Conservation (phyloP, 2,329 filamentous ascomycete species). For the Arthrobotrys conoides region DNA sequence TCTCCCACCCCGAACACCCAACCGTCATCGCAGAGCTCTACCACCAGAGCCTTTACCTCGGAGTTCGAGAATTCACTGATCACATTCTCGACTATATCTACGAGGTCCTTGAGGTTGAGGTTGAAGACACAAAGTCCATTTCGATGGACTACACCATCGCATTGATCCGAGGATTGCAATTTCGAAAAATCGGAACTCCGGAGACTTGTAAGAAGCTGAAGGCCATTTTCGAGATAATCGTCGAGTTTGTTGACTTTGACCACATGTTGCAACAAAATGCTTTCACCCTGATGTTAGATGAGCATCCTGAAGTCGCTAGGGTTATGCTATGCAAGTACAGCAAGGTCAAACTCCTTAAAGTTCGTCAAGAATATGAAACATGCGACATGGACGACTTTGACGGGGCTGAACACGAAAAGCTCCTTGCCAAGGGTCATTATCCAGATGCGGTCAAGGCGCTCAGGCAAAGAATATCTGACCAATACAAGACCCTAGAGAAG, state of each 20-base stretch:
- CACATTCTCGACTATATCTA: neutral
- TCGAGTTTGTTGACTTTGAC: constrained; percentile 7
- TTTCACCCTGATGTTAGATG: constrained; percentile 34
- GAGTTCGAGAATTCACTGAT: neutral
- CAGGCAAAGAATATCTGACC: neutral
- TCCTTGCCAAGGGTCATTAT: neutral
- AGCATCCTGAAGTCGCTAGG: constrained; percentile 22
- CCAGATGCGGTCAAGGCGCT: neutral
- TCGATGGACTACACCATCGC: neutral
- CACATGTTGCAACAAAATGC: neutral
- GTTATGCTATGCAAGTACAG: constrained; percentile 26
- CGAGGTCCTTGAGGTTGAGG: no score
- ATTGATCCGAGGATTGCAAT: neutral
- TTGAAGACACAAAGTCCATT: no score
- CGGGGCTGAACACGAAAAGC: neutral
- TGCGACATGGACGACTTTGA: neutral
- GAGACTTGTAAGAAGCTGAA: neutral
- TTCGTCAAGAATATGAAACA: neutral
- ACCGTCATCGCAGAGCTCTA: neutral
- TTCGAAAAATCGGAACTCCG: neutral
- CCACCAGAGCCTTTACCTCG: constrained; percentile 11
- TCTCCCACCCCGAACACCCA: neutral
- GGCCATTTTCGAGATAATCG: neutral
- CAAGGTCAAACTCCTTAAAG: constrained; percentile 1
- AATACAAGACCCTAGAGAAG: neutral